phyloP scores from a whole-genome alignment of 2,329 filamentous ascomycete species.

The Diaporthe helianthi region DNA sequence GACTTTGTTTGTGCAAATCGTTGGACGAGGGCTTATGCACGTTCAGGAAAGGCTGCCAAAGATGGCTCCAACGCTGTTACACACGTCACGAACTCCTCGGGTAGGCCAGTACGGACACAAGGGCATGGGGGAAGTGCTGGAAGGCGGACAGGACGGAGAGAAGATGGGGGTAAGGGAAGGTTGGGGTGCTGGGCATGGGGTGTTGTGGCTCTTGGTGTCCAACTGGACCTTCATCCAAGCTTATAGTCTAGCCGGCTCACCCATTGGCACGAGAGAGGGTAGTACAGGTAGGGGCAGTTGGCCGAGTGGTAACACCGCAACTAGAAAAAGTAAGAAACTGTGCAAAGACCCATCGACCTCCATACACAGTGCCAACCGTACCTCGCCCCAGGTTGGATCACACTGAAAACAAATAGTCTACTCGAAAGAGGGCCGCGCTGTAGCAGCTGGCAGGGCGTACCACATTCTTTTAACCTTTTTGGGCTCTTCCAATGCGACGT shows the following conservation, averaged over 20 bases:
- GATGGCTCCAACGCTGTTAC: background rate
- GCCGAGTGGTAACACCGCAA: constrained; percentile 13
- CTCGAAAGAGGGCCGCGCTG: constrained; percentile 28
- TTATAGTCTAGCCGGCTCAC: background rate
- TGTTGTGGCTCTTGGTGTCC: background rate
- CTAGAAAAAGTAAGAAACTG: constrained; percentile 4
- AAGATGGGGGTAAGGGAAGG: background rate
- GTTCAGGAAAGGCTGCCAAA: background rate
- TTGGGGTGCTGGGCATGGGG: background rate
- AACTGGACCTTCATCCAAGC: background rate
- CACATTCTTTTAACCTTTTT: constrained; percentile 60
- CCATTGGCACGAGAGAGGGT: background rate
- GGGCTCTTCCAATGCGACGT: constrained; percentile 43
- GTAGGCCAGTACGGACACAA: background rate
- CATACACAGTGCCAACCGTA: constrained; percentile 38
- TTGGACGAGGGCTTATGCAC: background rate
- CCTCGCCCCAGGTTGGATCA: constrained; percentile 33
- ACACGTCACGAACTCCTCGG: background rate
- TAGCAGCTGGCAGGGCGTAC: constrained; percentile 26
- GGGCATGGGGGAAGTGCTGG: background rate
- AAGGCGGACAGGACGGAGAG: background rate
- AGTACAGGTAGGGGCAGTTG: constrained; percentile 21
- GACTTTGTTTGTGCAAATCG: background rate
- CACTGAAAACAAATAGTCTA: constrained; percentile 24
- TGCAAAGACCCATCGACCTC: constrained; percentile 19